Evolutionary conservation across 2,329 filamentous ascomycete species (phyloP).

Genomic region (Colletotrichum sp.): DNA sequence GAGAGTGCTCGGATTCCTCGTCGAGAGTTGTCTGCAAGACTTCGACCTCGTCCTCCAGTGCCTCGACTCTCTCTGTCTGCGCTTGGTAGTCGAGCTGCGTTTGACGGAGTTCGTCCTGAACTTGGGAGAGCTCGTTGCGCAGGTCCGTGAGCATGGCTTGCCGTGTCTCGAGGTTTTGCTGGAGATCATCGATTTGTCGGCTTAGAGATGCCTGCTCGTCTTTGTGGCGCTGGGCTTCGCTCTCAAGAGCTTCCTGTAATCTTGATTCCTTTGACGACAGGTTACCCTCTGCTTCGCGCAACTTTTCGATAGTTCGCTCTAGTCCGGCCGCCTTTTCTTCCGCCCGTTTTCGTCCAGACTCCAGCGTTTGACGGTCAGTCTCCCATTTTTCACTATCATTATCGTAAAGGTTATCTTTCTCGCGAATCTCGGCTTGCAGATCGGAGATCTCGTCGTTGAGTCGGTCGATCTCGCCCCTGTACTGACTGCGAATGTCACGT

Average conservation of each 20-base stretch:
- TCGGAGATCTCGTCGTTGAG: constrained; percentile 65
- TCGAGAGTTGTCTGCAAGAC: constrained; percentile 71
- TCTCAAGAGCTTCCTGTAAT: constrained; percentile 71
- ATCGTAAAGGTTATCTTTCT: constrained; percentile 73
- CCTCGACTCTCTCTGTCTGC: constrained; percentile 69
- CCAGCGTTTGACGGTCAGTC: constrained; percentile 66
- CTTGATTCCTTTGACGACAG: constrained; percentile 71
- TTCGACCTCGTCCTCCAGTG: constrained; percentile 78
- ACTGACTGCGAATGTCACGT: constrained; percentile 56
- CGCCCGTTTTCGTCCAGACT: constrained; percentile 68
- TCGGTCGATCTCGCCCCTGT: constrained; percentile 51
- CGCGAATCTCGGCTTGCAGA: constrained; percentile 68
- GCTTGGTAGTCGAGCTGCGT: constrained; percentile 67
- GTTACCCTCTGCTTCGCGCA: constrained; percentile 71
- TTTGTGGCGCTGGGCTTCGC: constrained; percentile 73
- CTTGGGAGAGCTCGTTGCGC: constrained; percentile 67
- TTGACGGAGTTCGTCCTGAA: constrained; percentile 74
- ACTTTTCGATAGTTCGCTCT: constrained; percentile 72
- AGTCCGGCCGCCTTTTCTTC: constrained; percentile 72
- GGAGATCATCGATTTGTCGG: constrained; percentile 77
- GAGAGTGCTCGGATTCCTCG: constrained; percentile 66
- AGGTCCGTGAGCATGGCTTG: constrained; percentile 69
- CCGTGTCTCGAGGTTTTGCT: constrained; percentile 72
- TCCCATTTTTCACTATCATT: constrained; percentile 78
- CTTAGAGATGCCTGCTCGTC: constrained; percentile 73